phyloP scores from a whole-genome alignment of 2,329 filamentous ascomycete genomes.

The Penicillium sp. region DNA sequence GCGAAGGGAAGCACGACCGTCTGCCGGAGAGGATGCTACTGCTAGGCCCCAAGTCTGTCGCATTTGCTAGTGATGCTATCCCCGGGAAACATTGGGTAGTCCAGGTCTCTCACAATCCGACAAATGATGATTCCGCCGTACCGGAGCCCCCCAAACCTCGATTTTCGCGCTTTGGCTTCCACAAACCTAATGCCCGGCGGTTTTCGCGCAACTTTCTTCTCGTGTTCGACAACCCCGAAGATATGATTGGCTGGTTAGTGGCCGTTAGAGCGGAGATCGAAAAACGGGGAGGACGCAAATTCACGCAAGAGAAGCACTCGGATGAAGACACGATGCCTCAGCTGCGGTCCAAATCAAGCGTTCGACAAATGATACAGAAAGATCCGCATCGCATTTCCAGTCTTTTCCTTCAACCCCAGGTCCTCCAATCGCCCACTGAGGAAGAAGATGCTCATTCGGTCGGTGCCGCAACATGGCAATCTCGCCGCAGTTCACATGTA shows the following conservation, averaged over 20 bases:
- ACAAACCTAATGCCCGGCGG: constrained; percentile 33
- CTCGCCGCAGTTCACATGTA: constrained; percentile 29
- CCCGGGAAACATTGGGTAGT: constrained; percentile 50
- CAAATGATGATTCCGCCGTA: constrained; percentile 26
- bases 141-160: constrained; percentile 35
- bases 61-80: constrained; percentile 51
- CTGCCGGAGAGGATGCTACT: constrained; percentile 49
- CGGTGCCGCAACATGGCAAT: constrained; percentile 24
- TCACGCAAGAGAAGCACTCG: constrained; percentile 38
- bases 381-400: constrained; percentile 36
- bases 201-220: constrained; percentile 43
- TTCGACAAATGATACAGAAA: constrained; percentile 35
- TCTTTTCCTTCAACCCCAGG: constrained; percentile 30
- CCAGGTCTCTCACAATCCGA: constrained; percentile 43
- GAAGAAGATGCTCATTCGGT: constrained; percentile 24
- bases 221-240: constrained; percentile 44
- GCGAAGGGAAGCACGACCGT: constrained; percentile 45
- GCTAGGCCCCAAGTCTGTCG: constrained; percentile 46
- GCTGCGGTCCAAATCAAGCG: constrained; percentile 29
- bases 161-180: constrained; percentile 42
- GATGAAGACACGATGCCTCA: constrained; percentile 29
- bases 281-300: constrained; percentile 45
- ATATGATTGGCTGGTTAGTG: constrained; percentile 47
- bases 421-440: constrained; percentile 23
- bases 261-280: constrained; percentile 48